phyloP scores from a whole-genome alignment of 106 monocot genomes.

The Amphibolis antarctica region DNA sequence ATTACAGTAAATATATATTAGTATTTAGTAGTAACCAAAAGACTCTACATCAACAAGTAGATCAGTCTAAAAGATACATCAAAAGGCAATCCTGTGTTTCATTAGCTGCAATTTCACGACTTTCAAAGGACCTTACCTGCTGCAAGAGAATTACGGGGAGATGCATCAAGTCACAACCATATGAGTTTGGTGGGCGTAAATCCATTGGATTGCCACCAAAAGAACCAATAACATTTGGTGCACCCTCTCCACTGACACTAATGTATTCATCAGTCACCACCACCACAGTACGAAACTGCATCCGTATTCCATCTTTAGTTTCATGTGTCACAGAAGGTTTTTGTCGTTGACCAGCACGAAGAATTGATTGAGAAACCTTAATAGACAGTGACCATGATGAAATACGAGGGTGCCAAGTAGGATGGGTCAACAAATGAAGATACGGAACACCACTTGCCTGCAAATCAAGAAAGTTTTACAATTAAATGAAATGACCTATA shows the following conservation, averaged over 20 bases:
- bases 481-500: not conserved
- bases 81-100: too few species aligned
- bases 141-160: constrained; percentile 80
- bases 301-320: constrained; percentile 23
- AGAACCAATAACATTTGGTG: constrained; percentile 52
- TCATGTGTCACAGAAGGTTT: constrained; percentile 22
- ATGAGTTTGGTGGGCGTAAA: constrained; percentile 28
- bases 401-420: constrained; percentile 85
- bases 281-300: constrained; percentile 62
- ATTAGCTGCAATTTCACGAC: not conserved
- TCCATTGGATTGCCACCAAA: constrained; percentile 28
- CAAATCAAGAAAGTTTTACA: constrained; percentile 7
- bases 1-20: too few species aligned
- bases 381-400: constrained; percentile 81
- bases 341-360: constrained; percentile 24
- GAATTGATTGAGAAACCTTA: constrained; percentile 63
- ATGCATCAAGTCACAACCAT: constrained; percentile 68
- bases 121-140: constrained; percentile 41
- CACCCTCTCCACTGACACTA: constrained; percentile 61
- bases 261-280: constrained; percentile 77
- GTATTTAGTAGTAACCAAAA: too few species aligned
- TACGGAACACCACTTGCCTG: constrained; percentile 71
- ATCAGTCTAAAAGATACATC: too few species aligned
- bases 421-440: constrained; percentile 62
- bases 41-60: too few species aligned